These are phyloP conservation scores for Toxoplasma gondii DNA, from an alignment of 169 alveolate genomes.

Conservation along the genomic window DNA sequence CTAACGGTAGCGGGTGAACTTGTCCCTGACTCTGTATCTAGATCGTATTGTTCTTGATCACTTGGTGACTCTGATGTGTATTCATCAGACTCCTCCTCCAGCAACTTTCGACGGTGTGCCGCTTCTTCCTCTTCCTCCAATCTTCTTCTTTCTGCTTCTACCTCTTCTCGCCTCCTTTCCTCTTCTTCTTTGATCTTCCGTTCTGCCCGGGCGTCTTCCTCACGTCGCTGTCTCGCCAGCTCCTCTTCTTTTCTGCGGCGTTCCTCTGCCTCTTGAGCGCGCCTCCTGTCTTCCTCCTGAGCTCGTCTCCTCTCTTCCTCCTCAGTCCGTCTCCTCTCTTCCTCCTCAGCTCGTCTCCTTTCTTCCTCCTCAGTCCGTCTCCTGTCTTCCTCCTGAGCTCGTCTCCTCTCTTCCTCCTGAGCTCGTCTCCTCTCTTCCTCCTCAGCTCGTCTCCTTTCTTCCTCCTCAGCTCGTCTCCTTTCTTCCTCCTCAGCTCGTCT, in stretches of 20 bases:
- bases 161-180: background rate
- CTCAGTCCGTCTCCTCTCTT: no score
- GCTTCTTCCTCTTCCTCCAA: background rate
- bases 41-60: no score
- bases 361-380: no score
- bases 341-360: no score
- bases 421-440: background rate
- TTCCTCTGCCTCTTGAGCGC: background rate
- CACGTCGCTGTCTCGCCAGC: background rate
- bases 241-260: background rate
- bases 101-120: background rate
- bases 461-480: background rate
- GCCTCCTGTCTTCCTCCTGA: conserved; percentile 1
- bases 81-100: background rate
- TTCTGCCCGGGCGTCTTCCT: background rate
- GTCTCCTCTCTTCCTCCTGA: background rate
- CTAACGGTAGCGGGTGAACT: background rate
- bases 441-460: background rate
- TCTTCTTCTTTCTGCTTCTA: background rate
- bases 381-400: conserved; percentile 6
- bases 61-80: background rate
- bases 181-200: background rate
- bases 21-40: background rate
- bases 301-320: background rate
- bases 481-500: background rate